Evolutionary conservation across 306 rosid species (phyloP), one percentile per base, ranked within the genome.

Genomic region (Ceratonia siliqua): DNA sequence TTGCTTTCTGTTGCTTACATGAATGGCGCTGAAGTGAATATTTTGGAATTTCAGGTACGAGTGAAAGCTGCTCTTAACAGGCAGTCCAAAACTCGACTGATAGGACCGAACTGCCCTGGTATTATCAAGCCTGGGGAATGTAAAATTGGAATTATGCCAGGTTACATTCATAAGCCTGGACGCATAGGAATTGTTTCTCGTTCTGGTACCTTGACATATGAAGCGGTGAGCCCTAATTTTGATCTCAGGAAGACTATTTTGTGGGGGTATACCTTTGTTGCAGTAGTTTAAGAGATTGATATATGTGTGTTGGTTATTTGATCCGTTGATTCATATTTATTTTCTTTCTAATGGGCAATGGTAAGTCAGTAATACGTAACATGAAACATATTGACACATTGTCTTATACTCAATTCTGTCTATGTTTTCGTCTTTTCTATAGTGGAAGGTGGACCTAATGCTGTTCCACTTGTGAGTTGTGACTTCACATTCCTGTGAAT

Each of bases 111-210:
- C 82, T 95, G 99, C 87, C 99, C 99, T 70, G 99, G 99, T 62
- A 89, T 95, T 78, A 95, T 95, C 89, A 95, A 95, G 92, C 99
- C 99, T 8, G 99, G 99, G 75, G 99, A 95, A 85, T 95, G 99
- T 75, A 95, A 95, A 95, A 95, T 95, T 10, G 99, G 99, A 83
- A 95, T 95, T 81, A 92, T 95, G 99, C 99, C 99, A 0, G 98
- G 99, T 13, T 95, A 95, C 84, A 95, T 95, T 74, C 99, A 95
- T 53, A 95, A 95, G 68, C 99, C 99, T 78, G 99, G 99, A 2
- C 96, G 99, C 43, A 38, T 95, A 7, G 99, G 98, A 87, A 95
- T 95, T 83, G 98, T 95, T 70, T 95, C 99, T 65, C 98, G 99
- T 67, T 95, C 99, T 74, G 99, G 99, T 56, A 95, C 99, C 84